phyloP scores from a whole-genome alignment of 2,329 filamentous ascomycete genomes.

The Colletotrichum chlorophyti region DNA sequence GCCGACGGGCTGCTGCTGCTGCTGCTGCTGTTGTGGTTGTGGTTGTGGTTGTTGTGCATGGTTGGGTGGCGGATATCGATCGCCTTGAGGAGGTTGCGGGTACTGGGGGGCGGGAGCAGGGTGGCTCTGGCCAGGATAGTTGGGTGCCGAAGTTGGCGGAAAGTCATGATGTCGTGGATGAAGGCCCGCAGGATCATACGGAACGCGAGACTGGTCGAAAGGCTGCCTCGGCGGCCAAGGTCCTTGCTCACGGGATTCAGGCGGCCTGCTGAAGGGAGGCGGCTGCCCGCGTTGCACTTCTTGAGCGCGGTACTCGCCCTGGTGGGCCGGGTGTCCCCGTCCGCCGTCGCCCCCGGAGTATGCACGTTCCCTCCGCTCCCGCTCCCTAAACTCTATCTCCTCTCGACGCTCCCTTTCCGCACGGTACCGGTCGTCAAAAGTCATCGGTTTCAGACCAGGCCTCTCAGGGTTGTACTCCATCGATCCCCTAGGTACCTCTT shows the following conservation, averaged over 20 bases:
- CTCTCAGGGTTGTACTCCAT: slow-evolving; percentile 62
- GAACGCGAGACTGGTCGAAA: slow-evolving; percentile 49
- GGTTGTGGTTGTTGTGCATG: slow-evolving; percentile 44
- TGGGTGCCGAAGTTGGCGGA: slow-evolving; percentile 48
- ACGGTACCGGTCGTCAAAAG: slow-evolving; percentile 62
- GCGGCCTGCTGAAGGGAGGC: slow-evolving; percentile 50
- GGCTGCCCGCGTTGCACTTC: slow-evolving; percentile 37
- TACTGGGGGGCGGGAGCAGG: slow-evolving; percentile 34
- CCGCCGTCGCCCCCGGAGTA: slow-evolving; percentile 56
- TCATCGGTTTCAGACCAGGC: slow-evolving; percentile 47
- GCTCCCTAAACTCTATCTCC: slow-evolving; percentile 51
- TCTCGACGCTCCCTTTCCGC: slow-evolving; percentile 54
- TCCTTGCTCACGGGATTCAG: slow-evolving; percentile 47
- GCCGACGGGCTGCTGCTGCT: slow-evolving; percentile 33
- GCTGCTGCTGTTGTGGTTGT: slow-evolving; percentile 41
- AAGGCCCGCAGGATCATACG: slow-evolving; percentile 50
- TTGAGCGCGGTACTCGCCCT: slow-evolving; percentile 53
- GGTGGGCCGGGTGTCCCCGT: slow-evolving; percentile 51
- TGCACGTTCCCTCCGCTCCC: slow-evolving; percentile 52
- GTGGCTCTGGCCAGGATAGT: slow-evolving; percentile 42
- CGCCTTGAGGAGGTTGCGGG: slow-evolving; percentile 40
- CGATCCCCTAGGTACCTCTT: slow-evolving; percentile 47
- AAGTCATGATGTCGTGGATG: slow-evolving; percentile 56
- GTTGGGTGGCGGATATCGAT: slow-evolving; percentile 46
- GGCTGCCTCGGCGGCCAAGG: slow-evolving; percentile 39